A percentile compares a stretch with the other conserved stretches of the same genome.
Conservation (phyloP, 192 early-diverging fungal genomes). For the Gamsiella multidivaricata region DNA sequence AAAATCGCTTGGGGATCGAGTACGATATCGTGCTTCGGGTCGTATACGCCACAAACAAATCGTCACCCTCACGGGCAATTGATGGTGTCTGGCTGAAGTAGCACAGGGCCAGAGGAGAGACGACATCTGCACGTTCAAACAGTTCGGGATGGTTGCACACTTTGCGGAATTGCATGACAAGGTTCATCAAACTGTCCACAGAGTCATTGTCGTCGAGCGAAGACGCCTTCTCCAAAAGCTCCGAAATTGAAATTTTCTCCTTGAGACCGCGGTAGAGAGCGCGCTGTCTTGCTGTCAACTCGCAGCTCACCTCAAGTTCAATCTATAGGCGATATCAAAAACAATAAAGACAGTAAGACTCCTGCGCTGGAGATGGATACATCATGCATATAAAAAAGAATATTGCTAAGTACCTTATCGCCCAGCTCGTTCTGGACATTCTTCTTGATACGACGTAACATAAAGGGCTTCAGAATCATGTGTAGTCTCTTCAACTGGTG, state of each 20-base stretch:
- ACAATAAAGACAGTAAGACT: neutral
- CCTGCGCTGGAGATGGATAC: neutral
- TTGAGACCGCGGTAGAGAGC: slow-evolving; percentile 79
- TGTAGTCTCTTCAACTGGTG: slow-evolving; percentile 88
- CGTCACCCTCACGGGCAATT: slow-evolving; percentile 70
- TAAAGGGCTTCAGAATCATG: slow-evolving; percentile 95
- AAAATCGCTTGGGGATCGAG: slow-evolving; percentile 74
- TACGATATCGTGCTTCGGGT: slow-evolving; percentile 71
- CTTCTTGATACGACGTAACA: slow-evolving; percentile 90
- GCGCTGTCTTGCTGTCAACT: slow-evolving; percentile 79
- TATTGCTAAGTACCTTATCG: slow-evolving; percentile 69
- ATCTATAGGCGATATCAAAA: slow-evolving; percentile 58
- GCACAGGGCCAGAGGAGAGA: slow-evolving; percentile 74
- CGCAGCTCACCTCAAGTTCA: slow-evolving; percentile 83
- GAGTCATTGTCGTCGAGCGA: slow-evolving; percentile 74
- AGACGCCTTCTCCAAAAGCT: slow-evolving; percentile 76
- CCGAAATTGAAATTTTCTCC: slow-evolving; percentile 82
- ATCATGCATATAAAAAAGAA: neutral
- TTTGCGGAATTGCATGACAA: slow-evolving; percentile 96
- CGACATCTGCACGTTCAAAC: slow-evolving; percentile 88
- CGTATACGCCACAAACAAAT: slow-evolving; percentile 68
- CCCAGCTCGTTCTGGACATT: slow-evolving; percentile 92
- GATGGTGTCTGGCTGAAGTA: slow-evolving; percentile 68
- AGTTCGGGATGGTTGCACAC: slow-evolving; percentile 91
- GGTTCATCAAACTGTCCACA: slow-evolving; percentile 88